Evolutionary conservation across 306 rosid genomes (phyloP).

Genomic region (Abrus pulchellus): DNA sequence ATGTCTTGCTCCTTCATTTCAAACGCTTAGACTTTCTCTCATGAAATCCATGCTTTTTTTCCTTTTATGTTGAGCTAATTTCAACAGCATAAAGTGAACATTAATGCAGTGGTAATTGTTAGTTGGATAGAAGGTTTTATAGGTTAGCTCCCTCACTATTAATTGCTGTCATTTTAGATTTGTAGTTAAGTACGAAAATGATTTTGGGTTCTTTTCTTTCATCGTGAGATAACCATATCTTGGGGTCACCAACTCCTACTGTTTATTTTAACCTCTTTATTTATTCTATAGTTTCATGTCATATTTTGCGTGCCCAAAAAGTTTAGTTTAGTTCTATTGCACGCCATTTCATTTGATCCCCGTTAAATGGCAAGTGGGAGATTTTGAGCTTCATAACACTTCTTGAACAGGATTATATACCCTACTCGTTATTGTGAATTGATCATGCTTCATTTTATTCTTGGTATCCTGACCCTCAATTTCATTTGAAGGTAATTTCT

Average conservation of each 20-base stretch:
- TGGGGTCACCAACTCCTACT: conserved; percentile 30
- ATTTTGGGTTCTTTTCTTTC: background rate
- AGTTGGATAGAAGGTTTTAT: background rate
- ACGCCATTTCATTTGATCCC: conserved; percentile 13
- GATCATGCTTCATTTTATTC: conserved; percentile 22
- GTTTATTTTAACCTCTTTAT: conserved; percentile 10
- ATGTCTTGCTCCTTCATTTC: conserved; percentile 15
- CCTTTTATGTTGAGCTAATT: conserved; percentile 20
- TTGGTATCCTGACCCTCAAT: conserved; percentile 22
- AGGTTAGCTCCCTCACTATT: conserved; percentile 32
- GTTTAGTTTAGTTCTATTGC: background rate
- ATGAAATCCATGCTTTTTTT: background rate
- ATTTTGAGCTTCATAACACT: conserved; percentile 8
- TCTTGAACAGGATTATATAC: conserved; percentile 17
- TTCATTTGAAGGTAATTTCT: conserved; percentile 34
- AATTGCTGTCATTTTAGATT: conserved; percentile 21
- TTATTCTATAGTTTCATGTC: conserved; percentile 23
- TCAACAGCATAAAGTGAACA: conserved; percentile 15
- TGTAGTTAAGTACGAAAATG: background rate
- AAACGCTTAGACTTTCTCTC: conserved; percentile 14
- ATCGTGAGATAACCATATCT: background rate
- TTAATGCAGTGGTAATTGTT: conserved; percentile 8
- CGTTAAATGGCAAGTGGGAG: conserved; percentile 25
- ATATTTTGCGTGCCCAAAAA: conserved; percentile 22
- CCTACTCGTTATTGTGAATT: conserved; percentile 12